phyloP scores from a whole-genome alignment of 805 yeast genomes.

The Starmerella bombi region DNA sequence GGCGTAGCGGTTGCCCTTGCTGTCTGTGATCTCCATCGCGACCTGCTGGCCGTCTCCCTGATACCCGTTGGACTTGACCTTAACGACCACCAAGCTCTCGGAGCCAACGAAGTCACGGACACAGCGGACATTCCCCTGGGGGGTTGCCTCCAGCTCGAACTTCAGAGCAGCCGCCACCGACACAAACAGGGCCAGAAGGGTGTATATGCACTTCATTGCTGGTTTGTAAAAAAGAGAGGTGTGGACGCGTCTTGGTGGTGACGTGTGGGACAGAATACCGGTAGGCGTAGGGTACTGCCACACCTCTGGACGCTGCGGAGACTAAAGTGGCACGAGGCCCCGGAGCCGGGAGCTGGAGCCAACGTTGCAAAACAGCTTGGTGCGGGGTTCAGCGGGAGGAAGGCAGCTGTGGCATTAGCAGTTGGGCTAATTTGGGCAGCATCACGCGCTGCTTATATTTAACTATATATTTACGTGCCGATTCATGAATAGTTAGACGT shows the following conservation, averaged over 20 bases:
- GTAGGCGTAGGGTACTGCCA: no score
- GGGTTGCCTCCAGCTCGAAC: conserved; percentile 26
- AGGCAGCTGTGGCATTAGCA: no score
- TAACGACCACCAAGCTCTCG: conserved; percentile 79
- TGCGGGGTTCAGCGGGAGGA: no score
- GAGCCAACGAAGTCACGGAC: conserved; percentile 80
- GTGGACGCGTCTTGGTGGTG: neutral
- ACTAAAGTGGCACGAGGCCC: no score
- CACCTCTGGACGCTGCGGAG: no score
- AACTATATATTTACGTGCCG: no score
- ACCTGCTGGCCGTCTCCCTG: conserved; percentile 80
- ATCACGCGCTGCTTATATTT: no score
- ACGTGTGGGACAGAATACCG: neutral
- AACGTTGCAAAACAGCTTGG: no score
- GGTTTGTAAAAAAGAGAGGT: neutral
- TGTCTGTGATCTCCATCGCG: conserved; percentile 48
- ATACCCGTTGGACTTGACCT: conserved; percentile 58
- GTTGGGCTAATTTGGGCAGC: no score
- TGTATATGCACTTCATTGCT: neutral
- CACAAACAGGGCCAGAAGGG: conserved; percentile 11
- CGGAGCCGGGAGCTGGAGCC: no score
- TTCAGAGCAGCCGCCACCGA: conserved; percentile 22
- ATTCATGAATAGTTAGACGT: no score
- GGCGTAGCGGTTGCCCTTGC: conserved; percentile 74
- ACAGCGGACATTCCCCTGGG: conserved; percentile 46